phyloP scores from a whole-genome alignment of 768 basidiomycete species.

The Leccinum imitatum region DNA sequence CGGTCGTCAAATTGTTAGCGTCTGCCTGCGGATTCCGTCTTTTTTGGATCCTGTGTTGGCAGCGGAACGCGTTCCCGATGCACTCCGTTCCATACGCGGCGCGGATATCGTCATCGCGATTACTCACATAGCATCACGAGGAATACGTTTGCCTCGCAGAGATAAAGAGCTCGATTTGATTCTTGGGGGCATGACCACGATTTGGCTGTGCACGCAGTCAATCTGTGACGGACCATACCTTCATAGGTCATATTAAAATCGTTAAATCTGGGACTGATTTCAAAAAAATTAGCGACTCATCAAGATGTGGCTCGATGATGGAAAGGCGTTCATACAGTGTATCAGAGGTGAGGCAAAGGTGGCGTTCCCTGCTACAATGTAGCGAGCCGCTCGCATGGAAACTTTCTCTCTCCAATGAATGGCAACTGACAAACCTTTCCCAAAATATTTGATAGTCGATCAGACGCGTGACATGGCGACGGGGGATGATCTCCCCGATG shows the following conservation, averaged over 20 bases:
- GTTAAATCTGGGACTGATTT: conserved; percentile 9
- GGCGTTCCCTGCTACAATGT: background rate
- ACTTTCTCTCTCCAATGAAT: background rate
- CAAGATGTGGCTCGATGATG: conserved; percentile 3
- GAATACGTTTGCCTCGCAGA: conserved; percentile 2
- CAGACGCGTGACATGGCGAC: conserved; percentile 9
- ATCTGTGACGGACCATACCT: background rate
- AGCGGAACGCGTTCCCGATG: conserved; percentile 3
- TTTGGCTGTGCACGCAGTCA: conserved; percentile 9
- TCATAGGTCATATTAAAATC: conserved; percentile 3
- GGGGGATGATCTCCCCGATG: conserved; percentile 4
- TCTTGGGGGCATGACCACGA: conserved; percentile 14
- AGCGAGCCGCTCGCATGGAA: background rate
- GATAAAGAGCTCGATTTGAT: conserved; percentile 7
- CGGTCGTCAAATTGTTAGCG: conserved; percentile 9
- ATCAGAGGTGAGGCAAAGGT: conserved; percentile 1
- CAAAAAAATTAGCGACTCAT: conserved; percentile 7
- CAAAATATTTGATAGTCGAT: background rate
- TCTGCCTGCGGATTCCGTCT: conserved; percentile 7
- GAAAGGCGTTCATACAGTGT: background rate
- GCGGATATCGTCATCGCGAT: conserved; percentile 9
- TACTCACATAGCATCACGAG: conserved; percentile 15
- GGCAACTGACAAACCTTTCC: background rate
- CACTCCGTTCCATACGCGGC: background rate
- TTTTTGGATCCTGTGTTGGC: conserved; percentile 12